Base-by-base conservation (phyloP, 2,329 filamentous ascomycete genomes). In the Dactylellina sp. region DNA sequence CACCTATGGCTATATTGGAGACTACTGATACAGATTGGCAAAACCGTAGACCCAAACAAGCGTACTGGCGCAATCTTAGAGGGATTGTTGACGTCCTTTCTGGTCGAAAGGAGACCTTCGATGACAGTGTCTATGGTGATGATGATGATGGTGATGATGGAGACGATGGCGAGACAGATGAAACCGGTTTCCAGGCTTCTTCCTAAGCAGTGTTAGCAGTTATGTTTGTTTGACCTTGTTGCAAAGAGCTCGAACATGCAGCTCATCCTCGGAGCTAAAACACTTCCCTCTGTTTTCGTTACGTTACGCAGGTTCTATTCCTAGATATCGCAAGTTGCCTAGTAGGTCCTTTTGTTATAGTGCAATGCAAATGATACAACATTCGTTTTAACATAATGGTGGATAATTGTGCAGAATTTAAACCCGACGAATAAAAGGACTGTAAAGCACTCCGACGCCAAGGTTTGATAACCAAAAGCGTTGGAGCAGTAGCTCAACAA, bases 21-120 rank as follows among this genome's bases (percentile, higher is more conserved):
- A 87, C 88, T 77, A 87, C 88, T 22, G 91, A 93, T 79, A 98
- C 95, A 2, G 94, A 99, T 83, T 99, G 95, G 95, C 87, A 89
- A 76, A 93, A 96, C 81, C 86, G 95, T 56, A 86, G 95, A 56
- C 94, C 95, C 50, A 91, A 88, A 82, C 83, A 88, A 62, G 91
- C 95, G 77, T 93, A 92, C 84, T 99, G 95, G 95, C 84, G 91
- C 78, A 85, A 85, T 55, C 84, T 97, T 81, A 91, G 92, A 82
- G 85, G 89, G 55, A 88, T 92, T 25, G 93, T 97, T 1, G 91
- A 99, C 80, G 89, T 92, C 35, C 83, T 99, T 32, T 91, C 90
- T 56, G 94, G 93, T 1, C 85, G 92, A 18, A 64, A 32, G 20
- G 55, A 61, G 11, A 35, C 46, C 1, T 71, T 71, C 50, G 47